A percentile compares a stretch with the other conserved stretches of the same genome.
phyloP scores from a whole-genome alignment of 306 rosid species.

The Rubus idaeus region DNA sequence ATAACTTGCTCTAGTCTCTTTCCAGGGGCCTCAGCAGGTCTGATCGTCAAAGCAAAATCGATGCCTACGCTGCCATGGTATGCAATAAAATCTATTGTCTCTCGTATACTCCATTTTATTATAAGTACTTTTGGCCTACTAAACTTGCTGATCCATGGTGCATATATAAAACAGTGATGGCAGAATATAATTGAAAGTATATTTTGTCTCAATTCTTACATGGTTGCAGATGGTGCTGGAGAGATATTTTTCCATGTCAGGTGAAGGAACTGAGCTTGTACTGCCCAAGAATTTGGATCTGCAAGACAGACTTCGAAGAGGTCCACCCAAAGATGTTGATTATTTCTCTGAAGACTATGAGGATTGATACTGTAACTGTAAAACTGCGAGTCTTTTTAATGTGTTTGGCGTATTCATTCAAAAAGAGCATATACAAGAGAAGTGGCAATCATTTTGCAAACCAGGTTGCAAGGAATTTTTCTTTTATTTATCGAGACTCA shows the following conservation, averaged over 20 bases:
- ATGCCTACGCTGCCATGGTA: conserved; percentile 63
- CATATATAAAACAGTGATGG: neutral
- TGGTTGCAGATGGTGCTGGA: conserved; percentile 72
- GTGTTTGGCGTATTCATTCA: neutral
- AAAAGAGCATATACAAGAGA: neutral
- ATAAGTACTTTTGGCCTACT: neutral
- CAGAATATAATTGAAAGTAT: neutral
- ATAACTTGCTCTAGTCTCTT: conserved; percentile 8
- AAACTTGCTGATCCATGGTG: neutral
- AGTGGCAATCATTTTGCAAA: neutral
- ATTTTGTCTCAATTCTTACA: neutral
- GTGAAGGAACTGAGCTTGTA: conserved; percentile 70
- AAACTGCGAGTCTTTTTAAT: neutral
- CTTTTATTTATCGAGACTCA: neutral
- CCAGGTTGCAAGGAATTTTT: neutral
- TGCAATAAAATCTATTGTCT: neutral
- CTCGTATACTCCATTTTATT: neutral
- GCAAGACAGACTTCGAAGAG: conserved; percentile 52
- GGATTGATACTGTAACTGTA: conserved; percentile 9
- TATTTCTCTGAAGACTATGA: conserved; percentile 41
- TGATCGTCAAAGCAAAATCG: conserved; percentile 35
- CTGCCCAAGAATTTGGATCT: conserved; percentile 61
- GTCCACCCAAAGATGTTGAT: conserved; percentile 67
- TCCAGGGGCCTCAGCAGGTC: conserved; percentile 44
- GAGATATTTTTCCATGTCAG: conserved; percentile 73